phyloP scores from a whole-genome alignment of 1,139 yeast species.

The Nakaseomyces kungkrabaensis region DNA sequence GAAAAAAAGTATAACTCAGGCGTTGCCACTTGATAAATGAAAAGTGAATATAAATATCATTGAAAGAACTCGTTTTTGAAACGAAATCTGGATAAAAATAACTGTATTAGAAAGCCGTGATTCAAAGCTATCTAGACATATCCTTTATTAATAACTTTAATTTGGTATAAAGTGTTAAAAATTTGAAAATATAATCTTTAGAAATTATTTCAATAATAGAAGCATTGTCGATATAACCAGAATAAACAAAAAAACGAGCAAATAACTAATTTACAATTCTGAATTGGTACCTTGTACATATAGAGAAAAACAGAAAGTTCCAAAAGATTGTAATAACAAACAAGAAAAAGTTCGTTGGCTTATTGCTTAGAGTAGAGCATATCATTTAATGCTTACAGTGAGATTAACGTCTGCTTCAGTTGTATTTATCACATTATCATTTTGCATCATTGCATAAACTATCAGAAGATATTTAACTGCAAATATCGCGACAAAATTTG shows the following conservation, averaged over 20 bases:
- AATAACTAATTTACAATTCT: not conserved
- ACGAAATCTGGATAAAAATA: not conserved
- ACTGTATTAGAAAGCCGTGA: not conserved
- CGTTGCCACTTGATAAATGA: not conserved
- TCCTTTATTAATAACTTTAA: not conserved
- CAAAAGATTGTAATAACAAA: no score
- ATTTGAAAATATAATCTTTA: no score
- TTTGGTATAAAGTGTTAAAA: not conserved
- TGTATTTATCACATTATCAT: no score
- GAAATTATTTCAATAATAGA: not conserved
- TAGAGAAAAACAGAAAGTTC: not conserved
- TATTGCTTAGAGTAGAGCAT: no score
- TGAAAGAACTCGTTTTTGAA: not conserved
- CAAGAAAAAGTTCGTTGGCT: no score
- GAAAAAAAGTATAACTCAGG: not conserved
- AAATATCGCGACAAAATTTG: no score
- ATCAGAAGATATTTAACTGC: no score
- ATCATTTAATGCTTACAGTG: no score
- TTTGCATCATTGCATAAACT: no score
- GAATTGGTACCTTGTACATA: not conserved
- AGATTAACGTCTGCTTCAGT: no score
- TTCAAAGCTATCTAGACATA: not conserved
- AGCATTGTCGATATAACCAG: not conserved
- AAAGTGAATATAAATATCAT: not conserved
- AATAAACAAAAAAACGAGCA: not conserved